Evolutionary conservation across 129 eudicot species (phyloP).

Genomic region (Escallonia herrerae): DNA sequence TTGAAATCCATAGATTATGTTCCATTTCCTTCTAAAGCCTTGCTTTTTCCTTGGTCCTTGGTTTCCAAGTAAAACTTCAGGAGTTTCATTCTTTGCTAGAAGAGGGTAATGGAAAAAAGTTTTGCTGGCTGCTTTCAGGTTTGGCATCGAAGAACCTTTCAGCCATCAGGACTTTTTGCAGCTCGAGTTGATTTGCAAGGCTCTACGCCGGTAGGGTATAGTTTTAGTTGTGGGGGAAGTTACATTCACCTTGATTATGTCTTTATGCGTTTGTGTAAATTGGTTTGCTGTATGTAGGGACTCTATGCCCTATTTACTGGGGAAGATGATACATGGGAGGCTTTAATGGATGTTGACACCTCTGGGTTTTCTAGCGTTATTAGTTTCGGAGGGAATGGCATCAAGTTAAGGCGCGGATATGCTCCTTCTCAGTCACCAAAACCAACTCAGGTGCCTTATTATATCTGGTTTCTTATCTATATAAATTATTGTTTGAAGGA

Average conservation of each 20-base stretch:
- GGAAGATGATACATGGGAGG: constrained; percentile 99
- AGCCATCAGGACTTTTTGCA: constrained; percentile 92
- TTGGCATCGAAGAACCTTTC: constrained; percentile 97
- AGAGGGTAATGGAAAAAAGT: background rate
- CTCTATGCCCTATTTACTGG: constrained; percentile 96
- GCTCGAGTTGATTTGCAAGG: constrained; percentile 99
- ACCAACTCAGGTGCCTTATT: constrained; percentile 62
- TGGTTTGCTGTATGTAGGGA: constrained; percentile 47
- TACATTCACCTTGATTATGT: background rate
- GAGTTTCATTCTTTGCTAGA: background rate
- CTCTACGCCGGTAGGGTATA: constrained; percentile 58
- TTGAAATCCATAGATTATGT: background rate
- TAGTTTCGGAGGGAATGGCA: constrained; percentile 56
- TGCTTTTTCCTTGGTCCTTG: background rate
- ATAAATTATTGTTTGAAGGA: background rate
- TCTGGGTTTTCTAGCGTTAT: constrained; percentile 70
- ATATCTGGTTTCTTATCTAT: background rate
- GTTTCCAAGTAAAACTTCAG: background rate
- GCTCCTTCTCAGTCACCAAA: constrained; percentile 82
- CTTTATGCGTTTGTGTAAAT: background rate
- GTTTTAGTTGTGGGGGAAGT: background rate
- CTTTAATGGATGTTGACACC: constrained; percentile 70
- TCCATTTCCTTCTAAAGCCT: constrained; percentile 6
- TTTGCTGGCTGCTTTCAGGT: constrained; percentile 43
- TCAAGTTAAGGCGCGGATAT: constrained; percentile 85